Evolutionary conservation across 2,329 filamentous ascomycete species (phyloP).

Genomic region (Peltaster fructicola): DNA sequence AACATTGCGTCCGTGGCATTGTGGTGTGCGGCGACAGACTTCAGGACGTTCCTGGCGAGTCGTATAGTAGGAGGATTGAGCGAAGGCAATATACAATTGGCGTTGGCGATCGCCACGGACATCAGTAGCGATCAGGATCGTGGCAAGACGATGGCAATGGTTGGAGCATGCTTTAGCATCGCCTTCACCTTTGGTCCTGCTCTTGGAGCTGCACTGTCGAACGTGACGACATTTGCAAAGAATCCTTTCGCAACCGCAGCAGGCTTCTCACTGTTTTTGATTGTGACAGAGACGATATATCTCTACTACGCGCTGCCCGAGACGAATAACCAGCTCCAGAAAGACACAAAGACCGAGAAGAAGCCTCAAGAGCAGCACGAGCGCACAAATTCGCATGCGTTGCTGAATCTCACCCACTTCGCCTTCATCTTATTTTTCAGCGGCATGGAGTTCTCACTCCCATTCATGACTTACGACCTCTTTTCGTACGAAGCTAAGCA

Average conservation of each 20-base stretch:
- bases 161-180: slow-evolving; percentile 90
- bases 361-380: slow-evolving; percentile 8
- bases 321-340: slow-evolving; percentile 36
- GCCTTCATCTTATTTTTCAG: slow-evolving; percentile 92
- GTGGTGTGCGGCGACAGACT: slow-evolving; percentile 87
- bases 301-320: slow-evolving; percentile 74
- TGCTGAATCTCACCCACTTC: slow-evolving; percentile 77
- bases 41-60: slow-evolving; percentile 88
- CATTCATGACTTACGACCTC: slow-evolving; percentile 92
- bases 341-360: slow-evolving; percentile 8
- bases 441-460: slow-evolving; percentile 92
- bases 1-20: slow-evolving; percentile 87
- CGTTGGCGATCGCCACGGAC: slow-evolving; percentile 89
- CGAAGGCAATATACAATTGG: slow-evolving; percentile 92
- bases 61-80: slow-evolving; percentile 82
- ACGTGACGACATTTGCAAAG: slow-evolving; percentile 56
- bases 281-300: slow-evolving; percentile 75
- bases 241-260: slow-evolving; percentile 93
- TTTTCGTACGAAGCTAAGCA: slow-evolving; percentile 65
- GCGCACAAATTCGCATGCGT: slow-evolving; percentile 63
- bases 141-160: slow-evolving; percentile 85
- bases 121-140: slow-evolving; percentile 74
- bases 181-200: slow-evolving; percentile 94
- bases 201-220: slow-evolving; percentile 70
- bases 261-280: slow-evolving; percentile 66